These are phyloP conservation scores for Geranium rotundifolium DNA, from an alignment of 345 rosid genomes.

Conservation along the genomic window DNA sequence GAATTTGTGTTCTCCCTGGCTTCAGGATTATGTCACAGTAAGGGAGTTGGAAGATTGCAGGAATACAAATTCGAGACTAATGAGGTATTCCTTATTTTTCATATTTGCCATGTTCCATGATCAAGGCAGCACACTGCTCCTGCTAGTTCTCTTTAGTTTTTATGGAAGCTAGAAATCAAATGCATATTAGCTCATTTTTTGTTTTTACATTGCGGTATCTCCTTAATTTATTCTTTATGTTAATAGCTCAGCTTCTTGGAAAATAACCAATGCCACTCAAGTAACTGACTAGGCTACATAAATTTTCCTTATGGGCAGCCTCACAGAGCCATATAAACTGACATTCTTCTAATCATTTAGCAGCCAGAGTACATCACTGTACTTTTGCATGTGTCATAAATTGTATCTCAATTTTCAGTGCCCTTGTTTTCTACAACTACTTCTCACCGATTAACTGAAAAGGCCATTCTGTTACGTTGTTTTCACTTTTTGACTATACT, in stretches of 20 bases:
- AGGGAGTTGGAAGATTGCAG: conserved; percentile 61
- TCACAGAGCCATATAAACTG: too few species aligned
- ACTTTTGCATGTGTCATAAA: neutral
- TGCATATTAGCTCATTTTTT: too few species aligned
- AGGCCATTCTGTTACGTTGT: neutral
- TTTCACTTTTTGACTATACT: too few species aligned
- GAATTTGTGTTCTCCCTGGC: neutral
- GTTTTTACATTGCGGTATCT: too few species aligned
- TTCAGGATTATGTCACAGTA: conserved; percentile 40
- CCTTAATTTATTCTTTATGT: too few species aligned
- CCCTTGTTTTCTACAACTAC: neutral
- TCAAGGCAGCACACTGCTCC: neutral
- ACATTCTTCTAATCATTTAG: neutral
- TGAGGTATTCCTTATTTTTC: conserved; percentile 32
- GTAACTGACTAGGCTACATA: too few species aligned
- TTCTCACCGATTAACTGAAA: neutral
- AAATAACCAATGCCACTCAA: too few species aligned
- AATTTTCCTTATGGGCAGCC: too few species aligned
- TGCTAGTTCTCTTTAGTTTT: neutral
- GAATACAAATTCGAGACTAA: conserved; percentile 48
- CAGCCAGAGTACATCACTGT: neutral
- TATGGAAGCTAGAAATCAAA: too few species aligned
- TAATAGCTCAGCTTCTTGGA: too few species aligned
- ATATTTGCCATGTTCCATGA: conserved; percentile 1
- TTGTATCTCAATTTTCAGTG: neutral